These are phyloP conservation scores for Pterocarpus santalinus DNA, from an alignment of 306 rosid species.

Conservation along the genomic window DNA sequence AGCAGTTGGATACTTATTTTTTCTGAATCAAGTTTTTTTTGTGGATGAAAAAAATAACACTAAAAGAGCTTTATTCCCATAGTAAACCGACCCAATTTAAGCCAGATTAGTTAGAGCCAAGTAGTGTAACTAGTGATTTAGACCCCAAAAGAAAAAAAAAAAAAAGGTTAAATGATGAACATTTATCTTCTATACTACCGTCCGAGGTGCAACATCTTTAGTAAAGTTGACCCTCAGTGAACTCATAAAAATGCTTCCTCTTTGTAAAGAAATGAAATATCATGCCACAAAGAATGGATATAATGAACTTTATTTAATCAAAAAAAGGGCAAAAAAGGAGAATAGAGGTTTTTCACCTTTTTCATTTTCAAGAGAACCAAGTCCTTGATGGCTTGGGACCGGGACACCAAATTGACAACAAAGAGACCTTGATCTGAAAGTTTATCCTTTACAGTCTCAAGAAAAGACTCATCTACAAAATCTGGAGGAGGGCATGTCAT, in stretches of 20 bases:
- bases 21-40: too few species aligned
- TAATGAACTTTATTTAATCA: neutral
- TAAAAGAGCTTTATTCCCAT: too few species aligned
- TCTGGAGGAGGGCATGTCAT: constrained; percentile 90
- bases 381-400: constrained; percentile 81
- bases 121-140: too few species aligned
- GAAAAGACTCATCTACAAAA: constrained; percentile 81
- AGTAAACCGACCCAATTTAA: too few species aligned
- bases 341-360: constrained; percentile 64
- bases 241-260: constrained; percentile 8
- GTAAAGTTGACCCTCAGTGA: neutral
- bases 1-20: too few species aligned
- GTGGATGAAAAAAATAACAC: too few species aligned
- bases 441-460: constrained; percentile 66
- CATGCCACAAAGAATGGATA: constrained; percentile 12
- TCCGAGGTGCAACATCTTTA: neutral
- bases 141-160: too few species aligned
- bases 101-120: too few species aligned
- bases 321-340: neutral
- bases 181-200: neutral
- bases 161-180: too few species aligned
- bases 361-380: constrained; percentile 73
- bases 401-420: constrained; percentile 83
- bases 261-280: neutral
- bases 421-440: constrained; percentile 84